phyloP scores from a whole-genome alignment of 805 yeast genomes.

The Cyberlindnera mycetangii region DNA sequence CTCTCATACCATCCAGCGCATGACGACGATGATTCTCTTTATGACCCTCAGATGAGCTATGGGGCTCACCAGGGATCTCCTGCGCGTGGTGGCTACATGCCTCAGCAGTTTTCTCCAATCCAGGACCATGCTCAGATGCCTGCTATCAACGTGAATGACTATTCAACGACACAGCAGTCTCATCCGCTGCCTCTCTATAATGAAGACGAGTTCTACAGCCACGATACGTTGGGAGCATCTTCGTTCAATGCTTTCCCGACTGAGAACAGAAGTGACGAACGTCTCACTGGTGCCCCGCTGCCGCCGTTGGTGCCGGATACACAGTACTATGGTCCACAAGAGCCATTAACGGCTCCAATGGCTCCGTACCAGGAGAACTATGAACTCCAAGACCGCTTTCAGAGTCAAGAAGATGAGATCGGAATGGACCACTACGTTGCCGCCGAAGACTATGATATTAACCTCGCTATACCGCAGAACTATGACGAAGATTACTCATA shows the following conservation, averaged over 20 bases:
- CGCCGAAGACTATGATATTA: conserved; percentile 29
- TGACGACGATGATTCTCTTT: conserved; percentile 5
- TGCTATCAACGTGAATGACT: conserved; percentile 13
- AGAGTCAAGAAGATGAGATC: conserved; percentile 37
- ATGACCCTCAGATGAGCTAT: conserved; percentile 4
- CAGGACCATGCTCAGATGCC: conserved; percentile 22
- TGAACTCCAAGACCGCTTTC: conserved; percentile 14
- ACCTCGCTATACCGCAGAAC: conserved; percentile 11
- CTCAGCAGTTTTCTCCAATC: conserved; percentile 28
- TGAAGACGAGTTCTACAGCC: conserved; percentile 19
- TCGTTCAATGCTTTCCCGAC: conserved; percentile 24
- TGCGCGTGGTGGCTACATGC: neutral
- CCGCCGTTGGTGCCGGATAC: conserved; percentile 5
- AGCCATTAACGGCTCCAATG: conserved; percentile 9
- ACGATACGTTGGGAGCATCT: conserved; percentile 15
- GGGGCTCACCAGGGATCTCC: neutral
- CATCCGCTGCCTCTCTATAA: conserved; percentile 3
- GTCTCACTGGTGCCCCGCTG: conserved; percentile 6
- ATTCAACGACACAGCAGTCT: neutral
- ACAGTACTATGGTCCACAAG: conserved; percentile 9
- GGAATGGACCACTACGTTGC: conserved; percentile 26
- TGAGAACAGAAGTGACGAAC: conserved; percentile 9
- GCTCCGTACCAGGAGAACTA: conserved; percentile 4
- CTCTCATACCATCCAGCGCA: conserved; percentile 11
- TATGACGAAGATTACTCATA: conserved; percentile 15